Evolutionary conservation across 2,329 filamentous ascomycete genomes (phyloP).

Genomic region (Venturia nashicola): DNA sequence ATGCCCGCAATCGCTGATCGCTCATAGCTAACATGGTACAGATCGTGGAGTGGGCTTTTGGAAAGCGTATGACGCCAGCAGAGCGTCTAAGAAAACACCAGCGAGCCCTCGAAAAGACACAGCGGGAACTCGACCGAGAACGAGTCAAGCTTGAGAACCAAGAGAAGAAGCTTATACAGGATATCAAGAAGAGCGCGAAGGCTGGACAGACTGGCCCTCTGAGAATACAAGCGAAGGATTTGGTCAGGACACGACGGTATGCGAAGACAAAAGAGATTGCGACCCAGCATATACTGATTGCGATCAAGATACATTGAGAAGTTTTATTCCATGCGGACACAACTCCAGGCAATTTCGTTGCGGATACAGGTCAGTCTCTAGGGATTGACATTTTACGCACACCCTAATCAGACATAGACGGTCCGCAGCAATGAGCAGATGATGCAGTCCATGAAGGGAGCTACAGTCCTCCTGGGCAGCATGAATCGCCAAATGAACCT

Average conservation of each 20-base stretch:
- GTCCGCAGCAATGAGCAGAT: constrained; percentile 98
- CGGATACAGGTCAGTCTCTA: constrained; percentile 63
- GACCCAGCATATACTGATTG: not conserved
- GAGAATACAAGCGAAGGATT: constrained; percentile 95
- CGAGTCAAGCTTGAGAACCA: constrained; percentile 94
- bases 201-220: constrained; percentile 97
- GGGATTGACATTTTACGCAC: not conserved
- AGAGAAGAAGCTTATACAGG: constrained; percentile 89
- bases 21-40: constrained; percentile 26
- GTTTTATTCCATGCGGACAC: constrained; percentile 96
- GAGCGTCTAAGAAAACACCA: constrained; percentile 90
- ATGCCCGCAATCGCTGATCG: not conserved
- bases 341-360: constrained; percentile 89
- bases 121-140: constrained; percentile 90
- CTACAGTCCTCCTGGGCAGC: constrained; percentile 79
- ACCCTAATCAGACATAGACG: constrained; percentile 45
- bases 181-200: constrained; percentile 98
- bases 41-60: constrained; percentile 98
- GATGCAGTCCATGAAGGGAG: constrained; percentile 99
- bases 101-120: constrained; percentile 91
- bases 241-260: constrained; percentile 78
- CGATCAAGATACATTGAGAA: constrained; percentile 75
- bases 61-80: constrained; percentile 96
- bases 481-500: constrained; percentile 99
- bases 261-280: not conserved